phyloP scores from a whole-genome alignment of 1,284 basidiomycete genomes.

The Quambalaria eucalypti region DNA sequence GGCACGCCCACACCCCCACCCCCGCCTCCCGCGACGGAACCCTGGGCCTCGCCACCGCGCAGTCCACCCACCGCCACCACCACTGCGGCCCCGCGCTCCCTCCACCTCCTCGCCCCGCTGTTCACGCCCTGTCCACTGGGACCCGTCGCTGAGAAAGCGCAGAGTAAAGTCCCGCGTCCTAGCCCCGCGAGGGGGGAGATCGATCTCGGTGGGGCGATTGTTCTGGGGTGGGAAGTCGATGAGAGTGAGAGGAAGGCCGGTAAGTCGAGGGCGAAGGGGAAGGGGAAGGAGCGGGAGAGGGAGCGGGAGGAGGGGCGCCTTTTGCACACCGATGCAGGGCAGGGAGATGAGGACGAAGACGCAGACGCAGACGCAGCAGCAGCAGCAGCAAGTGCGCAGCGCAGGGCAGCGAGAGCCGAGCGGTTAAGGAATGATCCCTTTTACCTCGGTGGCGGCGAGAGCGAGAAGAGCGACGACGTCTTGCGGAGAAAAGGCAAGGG shows the following conservation, averaged over 20 bases:
- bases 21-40: not conserved
- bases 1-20: not conserved
- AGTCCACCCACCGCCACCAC: not conserved
- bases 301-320: not conserved
- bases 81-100: conserved; percentile 60
- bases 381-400: not conserved
- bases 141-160: conserved; percentile 70
- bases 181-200: too few relatives aligned
- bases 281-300: conserved; percentile 6
- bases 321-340: too few relatives aligned
- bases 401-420: conserved; percentile 2
- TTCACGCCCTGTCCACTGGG: conserved; percentile 74
- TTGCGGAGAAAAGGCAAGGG: conserved; percentile 12
- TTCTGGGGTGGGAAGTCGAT: conserved; percentile 49
- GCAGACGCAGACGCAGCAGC: not conserved
- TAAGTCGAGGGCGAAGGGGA: conserved; percentile 6
- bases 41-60: not conserved
- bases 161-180: conserved; percentile 69
- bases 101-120: conserved; percentile 75
- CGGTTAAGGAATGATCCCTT: conserved; percentile 18
- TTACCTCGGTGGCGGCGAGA: conserved; percentile 20
- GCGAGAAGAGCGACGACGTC: not conserved
- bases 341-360: conserved; percentile 1
- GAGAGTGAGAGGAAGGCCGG: conserved; percentile 8
- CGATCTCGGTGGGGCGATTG: conserved; percentile 74